Base-by-base conservation (phyloP, 441 rosid genomes). In the Jatropha multifida region DNA sequence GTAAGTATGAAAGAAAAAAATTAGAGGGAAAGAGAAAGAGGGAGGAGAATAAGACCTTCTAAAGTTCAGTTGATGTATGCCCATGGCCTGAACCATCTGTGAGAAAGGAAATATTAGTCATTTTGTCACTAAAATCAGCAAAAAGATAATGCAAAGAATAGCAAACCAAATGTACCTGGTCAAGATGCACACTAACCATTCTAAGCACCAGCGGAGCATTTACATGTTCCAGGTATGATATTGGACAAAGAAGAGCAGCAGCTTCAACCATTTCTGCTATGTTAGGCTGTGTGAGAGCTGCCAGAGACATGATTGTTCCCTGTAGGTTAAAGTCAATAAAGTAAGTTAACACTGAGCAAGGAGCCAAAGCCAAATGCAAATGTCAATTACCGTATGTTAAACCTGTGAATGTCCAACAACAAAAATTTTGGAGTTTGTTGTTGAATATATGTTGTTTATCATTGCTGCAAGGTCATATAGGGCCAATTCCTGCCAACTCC, bases 351-450 rank as follows among this genome's bases (percentile, higher is more conserved):
- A 46, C 27, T 3, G 4, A 46, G 12, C 4, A 48, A 74, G 5
- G 23, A 72, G 17, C 2, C 69, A 78, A 60, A 52, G 37, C 27
- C 44, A 79, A 42, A 62, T 12, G 68, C 38, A 51, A 56, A 71
- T 3, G 65, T 17, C 73, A 55, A 51, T 27, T 62, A 73, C 68
- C 48, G 69, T 27, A 51, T 52, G 69, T 38, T 18, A 73, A 32
- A 92, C 98, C 98, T 94, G 98, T 73, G 99, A 95, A 81, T 95
- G 97, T 58, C 99, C 99, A 83, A 91, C 96, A 82, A 93, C 77
- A 64, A 88, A 85, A 69, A 88, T 71, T 85, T 93, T 93, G 79
- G 92, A 86, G 79, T 80, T 88, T 62, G 94, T 80, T 61, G 75
- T 44, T 37, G 86, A 79, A 82, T 88, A 77, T 69, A 88, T 61